These are phyloP conservation scores for Camelina sativa DNA, from an alignment of 345 rosid species.

Conservation along the genomic window DNA sequence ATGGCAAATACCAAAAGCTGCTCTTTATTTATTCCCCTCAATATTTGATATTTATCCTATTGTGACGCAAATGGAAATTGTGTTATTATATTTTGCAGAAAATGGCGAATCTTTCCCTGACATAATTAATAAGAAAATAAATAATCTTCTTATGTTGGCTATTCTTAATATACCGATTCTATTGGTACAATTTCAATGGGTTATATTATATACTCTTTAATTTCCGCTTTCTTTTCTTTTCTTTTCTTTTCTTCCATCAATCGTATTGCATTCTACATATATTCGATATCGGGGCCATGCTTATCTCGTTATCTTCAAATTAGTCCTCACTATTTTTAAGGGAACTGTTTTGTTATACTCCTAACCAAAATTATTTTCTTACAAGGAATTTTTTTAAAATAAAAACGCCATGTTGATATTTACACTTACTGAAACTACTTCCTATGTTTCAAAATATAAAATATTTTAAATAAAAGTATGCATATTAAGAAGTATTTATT, in stretches of 20 bases:
- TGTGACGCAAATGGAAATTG: constrained; percentile 39
- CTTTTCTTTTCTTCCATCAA: neutral
- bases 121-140: constrained; percentile 10
- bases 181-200: constrained; percentile 25
- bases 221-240: neutral
- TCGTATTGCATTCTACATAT: constrained; percentile 22
- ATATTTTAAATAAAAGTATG: too few species aligned
- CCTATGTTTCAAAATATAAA: too few species aligned
- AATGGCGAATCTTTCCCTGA: constrained; percentile 35
- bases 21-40: constrained; percentile 29
- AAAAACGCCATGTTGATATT: neutral
- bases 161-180: constrained; percentile 9
- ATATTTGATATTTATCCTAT: constrained; percentile 23
- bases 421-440: neutral
- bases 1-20: constrained; percentile 19
- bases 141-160: constrained; percentile 20
- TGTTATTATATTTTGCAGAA: constrained; percentile 21
- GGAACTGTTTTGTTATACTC: neutral
- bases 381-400: neutral
- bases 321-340: neutral
- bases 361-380: neutral
- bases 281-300: constrained; percentile 29
- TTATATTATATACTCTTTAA: neutral
- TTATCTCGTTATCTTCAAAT: constrained; percentile 33
- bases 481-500: too few species aligned